Base-by-base conservation (phyloP, 2,329 filamentous ascomycete genomes). In the Clarireedia sp. region DNA sequence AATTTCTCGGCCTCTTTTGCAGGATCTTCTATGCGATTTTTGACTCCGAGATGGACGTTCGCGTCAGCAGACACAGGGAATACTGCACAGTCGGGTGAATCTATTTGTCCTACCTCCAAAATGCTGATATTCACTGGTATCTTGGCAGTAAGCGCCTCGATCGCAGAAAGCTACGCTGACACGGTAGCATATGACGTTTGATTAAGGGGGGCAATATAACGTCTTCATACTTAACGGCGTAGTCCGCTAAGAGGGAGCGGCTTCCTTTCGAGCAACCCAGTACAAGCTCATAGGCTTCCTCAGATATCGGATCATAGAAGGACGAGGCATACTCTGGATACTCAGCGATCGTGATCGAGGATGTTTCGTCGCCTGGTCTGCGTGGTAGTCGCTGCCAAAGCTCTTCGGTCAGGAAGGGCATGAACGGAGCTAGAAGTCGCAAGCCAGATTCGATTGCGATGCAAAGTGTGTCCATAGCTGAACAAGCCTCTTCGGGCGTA, bases 361-460 rank as follows among this genome's bases (percentile, higher is more conserved):
- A 80, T 24, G 84, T 88, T 60, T 76, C 75, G 69, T 92, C 88
- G 17, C 76, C 79, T 47, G 83, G 80, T 53, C 86, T 77, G 50
- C 89, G 80, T 10, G 88, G 88, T 59, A 95, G 80, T 55, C 90
- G 82, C 72, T 95, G 90, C 89, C 87, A 91, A 60, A 91, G 76
- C 71, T 91, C 88, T 70, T 91, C 87, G 0, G 86, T 89, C 56
- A 91, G 71, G 72, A 85, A 91, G 5, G 87, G 87, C 83, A 90
- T 86, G 74, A 88, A 89, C n/a, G 87, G 88, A 66, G 90, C 86
- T 60, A 90, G 86, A 72, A 91, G 76, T 41, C 80, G 81, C 48
- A 95, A 74, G 33, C 84, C 87, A 40, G 79, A 79, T 70, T 95
- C 89, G 29, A 95, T 80, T 44, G 85, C 80, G 16, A 85, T 90